Evolutionary conservation across 371 early-diverging fungal genomes (phyloP).

Genomic region (Massospora cicadina): DNA sequence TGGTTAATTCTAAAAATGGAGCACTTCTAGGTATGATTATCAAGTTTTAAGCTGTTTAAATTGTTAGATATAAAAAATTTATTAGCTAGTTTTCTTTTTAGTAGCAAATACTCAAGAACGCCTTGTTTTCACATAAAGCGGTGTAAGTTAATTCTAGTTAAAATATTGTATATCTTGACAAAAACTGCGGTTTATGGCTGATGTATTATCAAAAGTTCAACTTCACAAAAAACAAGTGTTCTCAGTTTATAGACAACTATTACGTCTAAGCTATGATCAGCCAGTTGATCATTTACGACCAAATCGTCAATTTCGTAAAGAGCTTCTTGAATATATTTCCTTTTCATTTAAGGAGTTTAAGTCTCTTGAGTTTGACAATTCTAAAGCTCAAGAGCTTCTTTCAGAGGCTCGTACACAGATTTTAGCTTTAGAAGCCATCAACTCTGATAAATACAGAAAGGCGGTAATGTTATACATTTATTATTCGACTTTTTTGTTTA

Average conservation of each 20-base stretch:
- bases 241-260: slow-evolving; percentile 1
- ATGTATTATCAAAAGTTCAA: background rate
- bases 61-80: no score
- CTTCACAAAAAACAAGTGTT: background rate
- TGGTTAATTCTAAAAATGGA: no score
- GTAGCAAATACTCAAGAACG: no score
- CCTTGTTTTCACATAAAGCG: no score
- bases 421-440: slow-evolving; percentile 2
- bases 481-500: no score
- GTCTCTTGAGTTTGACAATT: background rate
- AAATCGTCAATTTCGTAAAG: background rate
- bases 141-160: no score
- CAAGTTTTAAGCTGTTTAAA: no score
- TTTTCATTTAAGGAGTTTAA: background rate
- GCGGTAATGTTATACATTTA: slow-evolving; percentile 2
- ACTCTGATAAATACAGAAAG: background rate
- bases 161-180: no score
- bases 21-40: no score
- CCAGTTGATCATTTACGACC: slow-evolving; percentile 10
- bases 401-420: background rate
- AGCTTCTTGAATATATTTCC: slow-evolving; percentile 4
- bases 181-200: no score
- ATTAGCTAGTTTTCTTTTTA: no score
- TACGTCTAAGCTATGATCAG: slow-evolving; percentile 3
- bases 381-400: background rate